Conservation (phyloP, 2,329 filamentous ascomycete genomes). For the Fusarium bulbicola region DNA sequence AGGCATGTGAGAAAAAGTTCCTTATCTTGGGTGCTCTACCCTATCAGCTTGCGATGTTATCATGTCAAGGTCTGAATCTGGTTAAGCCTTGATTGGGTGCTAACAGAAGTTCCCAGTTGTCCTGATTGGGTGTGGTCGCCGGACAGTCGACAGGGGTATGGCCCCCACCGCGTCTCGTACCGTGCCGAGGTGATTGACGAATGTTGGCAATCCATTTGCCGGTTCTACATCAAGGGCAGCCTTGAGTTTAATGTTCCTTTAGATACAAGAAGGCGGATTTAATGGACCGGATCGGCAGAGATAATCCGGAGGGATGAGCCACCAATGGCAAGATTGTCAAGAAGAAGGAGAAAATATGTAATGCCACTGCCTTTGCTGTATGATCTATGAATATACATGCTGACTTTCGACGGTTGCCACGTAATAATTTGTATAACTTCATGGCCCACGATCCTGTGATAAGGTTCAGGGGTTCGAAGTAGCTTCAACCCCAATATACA, state of each 20-base stretch:
- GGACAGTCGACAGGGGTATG: not conserved
- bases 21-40: not conserved
- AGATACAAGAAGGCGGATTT: rapidly evolving
- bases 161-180: not conserved
- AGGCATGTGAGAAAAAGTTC: not conserved
- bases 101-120: not conserved
- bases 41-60: not conserved
- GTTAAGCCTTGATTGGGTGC: not conserved
- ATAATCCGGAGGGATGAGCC: not conserved
- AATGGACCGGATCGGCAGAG: rapidly evolving
- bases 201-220: not conserved
- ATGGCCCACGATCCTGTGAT: not conserved
- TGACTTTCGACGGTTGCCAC: not conserved
- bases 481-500: rapidly evolving
- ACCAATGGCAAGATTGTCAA: constrained; percentile 1
- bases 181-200: not conserved
- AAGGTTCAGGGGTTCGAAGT: rapidly evolving
- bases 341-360: not conserved
- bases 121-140: not conserved
- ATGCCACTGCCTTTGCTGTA: rapidly evolving
- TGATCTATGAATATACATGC: rapidly evolving
- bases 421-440: constrained; percentile 23
- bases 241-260: not conserved
- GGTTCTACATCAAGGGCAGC: not conserved
- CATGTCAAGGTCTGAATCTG: not conserved